Evolutionary conservation across 2,329 filamentous ascomycete species (phyloP).

Genomic region (Trichothecium roseum): DNA sequence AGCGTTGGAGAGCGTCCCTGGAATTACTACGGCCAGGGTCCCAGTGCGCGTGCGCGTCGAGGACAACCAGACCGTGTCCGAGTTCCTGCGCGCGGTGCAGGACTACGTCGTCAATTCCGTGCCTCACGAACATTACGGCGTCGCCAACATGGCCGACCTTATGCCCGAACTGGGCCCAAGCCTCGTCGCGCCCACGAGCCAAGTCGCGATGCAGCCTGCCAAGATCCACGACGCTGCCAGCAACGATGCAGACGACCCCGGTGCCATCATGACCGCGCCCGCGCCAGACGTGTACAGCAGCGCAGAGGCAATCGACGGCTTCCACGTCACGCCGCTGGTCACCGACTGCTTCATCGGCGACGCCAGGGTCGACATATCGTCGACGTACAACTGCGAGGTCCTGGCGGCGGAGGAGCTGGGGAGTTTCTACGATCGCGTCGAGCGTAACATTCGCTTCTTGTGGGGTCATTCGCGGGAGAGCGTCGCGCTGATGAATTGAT

Average conservation of each 20-base stretch:
- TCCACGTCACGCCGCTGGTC: not conserved
- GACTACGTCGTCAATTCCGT: slow-evolving; percentile 8
- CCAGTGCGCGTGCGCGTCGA: slow-evolving; percentile 6
- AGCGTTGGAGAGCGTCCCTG: slow-evolving; percentile 8
- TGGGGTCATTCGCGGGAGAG: not conserved
- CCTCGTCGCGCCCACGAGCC: not conserved
- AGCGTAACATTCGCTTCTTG: not conserved
- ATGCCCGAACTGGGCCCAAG: slow-evolving; percentile 2
- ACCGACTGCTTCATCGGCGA: not conserved
- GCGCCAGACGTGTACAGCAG: not conserved
- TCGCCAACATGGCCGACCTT: slow-evolving; percentile 11
- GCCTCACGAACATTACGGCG: slow-evolving; percentile 10
- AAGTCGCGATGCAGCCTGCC: not conserved
- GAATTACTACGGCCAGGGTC: slow-evolving; percentile 6
- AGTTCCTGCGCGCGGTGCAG: slow-evolving; percentile 7
- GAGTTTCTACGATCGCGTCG: not conserved
- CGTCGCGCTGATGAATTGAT: too few relatives aligned
- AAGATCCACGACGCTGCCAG: not conserved
- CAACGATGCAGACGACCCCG: not conserved
- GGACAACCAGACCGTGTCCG: slow-evolving; percentile 4
- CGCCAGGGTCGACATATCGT: not conserved
- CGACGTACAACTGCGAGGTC: not conserved
- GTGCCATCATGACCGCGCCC: not conserved
- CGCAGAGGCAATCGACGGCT: not conserved
- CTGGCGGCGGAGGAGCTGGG: not conserved